Conservation (phyloP, 345 rosid genomes). For the Anacardium occidentale region DNA sequence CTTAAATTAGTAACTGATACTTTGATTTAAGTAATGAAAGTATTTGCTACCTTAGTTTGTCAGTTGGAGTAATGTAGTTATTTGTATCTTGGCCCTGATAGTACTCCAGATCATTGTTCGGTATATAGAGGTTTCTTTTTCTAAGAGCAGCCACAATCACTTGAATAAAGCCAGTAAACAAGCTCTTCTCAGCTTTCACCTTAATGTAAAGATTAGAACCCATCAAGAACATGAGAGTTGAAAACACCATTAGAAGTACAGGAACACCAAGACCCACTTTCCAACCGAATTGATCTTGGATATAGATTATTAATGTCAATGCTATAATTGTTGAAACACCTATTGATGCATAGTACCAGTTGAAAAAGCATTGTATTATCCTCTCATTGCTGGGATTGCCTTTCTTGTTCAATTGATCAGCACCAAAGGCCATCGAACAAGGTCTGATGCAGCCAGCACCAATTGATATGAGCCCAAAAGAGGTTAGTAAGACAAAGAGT, state of each 20-base stretch:
- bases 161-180: conserved; percentile 31
- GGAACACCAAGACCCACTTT: conserved; percentile 36
- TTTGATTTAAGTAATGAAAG: neutral
- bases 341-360: conserved; percentile 32
- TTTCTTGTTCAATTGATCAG: conserved; percentile 32
- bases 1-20: neutral
- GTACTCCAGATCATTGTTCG: neutral
- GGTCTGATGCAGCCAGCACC: conserved; percentile 38
- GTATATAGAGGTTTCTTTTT: neutral
- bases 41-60: neutral
- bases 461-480: conserved; percentile 34
- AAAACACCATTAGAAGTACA: conserved; percentile 24
- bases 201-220: conserved; percentile 33
- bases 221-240: conserved; percentile 26
- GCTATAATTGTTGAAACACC: conserved; percentile 20
- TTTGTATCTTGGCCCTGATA: neutral
- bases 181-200: conserved; percentile 21
- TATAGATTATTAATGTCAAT: conserved; percentile 29
- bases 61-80: neutral
- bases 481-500: conserved; percentile 13
- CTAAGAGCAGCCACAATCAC: conserved; percentile 16
- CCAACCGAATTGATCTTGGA: conserved; percentile 36
- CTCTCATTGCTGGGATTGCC: conserved; percentile 25
- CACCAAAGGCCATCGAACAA: conserved; percentile 34
- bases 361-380: conserved; percentile 32